These are phyloP conservation scores for Daldinia vernicosa DNA, from an alignment of 495 filamentous ascomycete genomes.

Conservation along the genomic window DNA sequence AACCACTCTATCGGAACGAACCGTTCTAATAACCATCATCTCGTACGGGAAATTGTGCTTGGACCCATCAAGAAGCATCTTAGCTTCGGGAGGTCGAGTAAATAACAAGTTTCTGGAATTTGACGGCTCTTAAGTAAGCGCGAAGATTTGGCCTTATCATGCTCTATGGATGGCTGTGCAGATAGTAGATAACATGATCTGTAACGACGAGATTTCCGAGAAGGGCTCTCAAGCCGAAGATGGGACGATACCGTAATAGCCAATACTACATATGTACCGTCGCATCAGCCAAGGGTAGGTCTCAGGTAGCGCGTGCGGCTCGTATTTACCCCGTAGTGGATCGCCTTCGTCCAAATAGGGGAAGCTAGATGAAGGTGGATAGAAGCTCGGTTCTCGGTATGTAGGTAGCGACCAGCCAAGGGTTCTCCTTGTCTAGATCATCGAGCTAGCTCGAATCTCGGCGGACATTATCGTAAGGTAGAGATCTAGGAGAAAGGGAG, in stretches of 20 bases:
- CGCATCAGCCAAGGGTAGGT: slow-evolving; percentile 44
- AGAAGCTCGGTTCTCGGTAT: slow-evolving; percentile 31
- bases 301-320: slow-evolving; percentile 44
- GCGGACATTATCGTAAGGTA: slow-evolving; percentile 2
- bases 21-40: slow-evolving; percentile 3
- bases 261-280: slow-evolving; percentile 19
- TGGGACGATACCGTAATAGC: slow-evolving; percentile 29
- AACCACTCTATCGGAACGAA: slow-evolving; percentile 29
- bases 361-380: slow-evolving; percentile 12
- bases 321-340: slow-evolving; percentile 35
- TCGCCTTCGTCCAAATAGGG: slow-evolving; percentile 19
- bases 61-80: slow-evolving; percentile 1
- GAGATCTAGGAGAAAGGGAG: slow-evolving; percentile 1
- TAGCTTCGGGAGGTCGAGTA: background rate
- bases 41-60: slow-evolving; percentile 31
- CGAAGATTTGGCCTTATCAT: background rate
- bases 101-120: background rate
- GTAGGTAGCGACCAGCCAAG: slow-evolving; percentile 20
- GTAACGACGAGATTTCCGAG: slow-evolving; percentile 28
- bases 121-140: background rate
- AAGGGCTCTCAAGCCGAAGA: slow-evolving; percentile 19
- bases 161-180: background rate
- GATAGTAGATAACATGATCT: slow-evolving; percentile 10
- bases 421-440: slow-evolving; percentile 18
- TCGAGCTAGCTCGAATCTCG: background rate